Conservation (phyloP, 345 rosid species). For the Kandelia obovata region DNA sequence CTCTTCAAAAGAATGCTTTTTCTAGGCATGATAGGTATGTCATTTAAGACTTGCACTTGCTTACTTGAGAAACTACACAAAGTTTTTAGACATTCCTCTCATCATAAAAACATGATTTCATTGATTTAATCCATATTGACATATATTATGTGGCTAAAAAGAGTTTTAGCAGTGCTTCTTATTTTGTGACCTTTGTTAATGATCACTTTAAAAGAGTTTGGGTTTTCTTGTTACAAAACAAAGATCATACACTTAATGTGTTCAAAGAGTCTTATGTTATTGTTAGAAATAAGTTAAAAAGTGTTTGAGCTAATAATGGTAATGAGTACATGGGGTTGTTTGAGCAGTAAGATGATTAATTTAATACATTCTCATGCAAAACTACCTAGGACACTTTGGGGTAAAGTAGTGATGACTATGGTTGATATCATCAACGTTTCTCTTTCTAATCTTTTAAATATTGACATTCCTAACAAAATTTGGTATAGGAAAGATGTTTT, state of each 20-base stretch:
- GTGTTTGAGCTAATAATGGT: not conserved
- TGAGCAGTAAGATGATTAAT: not conserved
- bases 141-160: not conserved
- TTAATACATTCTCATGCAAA: not conserved
- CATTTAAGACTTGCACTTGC: too few relatives aligned
- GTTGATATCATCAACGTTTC: not conserved
- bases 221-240: not conserved
- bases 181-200: not conserved
- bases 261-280: not conserved
- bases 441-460: not conserved
- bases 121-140: not conserved
- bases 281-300: not conserved
- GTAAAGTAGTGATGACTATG: not conserved
- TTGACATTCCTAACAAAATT: not conserved
- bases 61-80: not conserved
- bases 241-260: not conserved
- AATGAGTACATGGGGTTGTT: not conserved
- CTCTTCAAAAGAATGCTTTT: too few relatives aligned
- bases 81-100: too few relatives aligned
- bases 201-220: not conserved
- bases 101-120: not conserved
- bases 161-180: not conserved
- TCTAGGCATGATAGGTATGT: too few relatives aligned
- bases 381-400: not conserved
- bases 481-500: not conserved